Percentiles rank a stretch among this genome's conserved stretches.
Evolutionary conservation across 1,139 yeast species (phyloP).

Genomic region (Taphrina betulina): DNA sequence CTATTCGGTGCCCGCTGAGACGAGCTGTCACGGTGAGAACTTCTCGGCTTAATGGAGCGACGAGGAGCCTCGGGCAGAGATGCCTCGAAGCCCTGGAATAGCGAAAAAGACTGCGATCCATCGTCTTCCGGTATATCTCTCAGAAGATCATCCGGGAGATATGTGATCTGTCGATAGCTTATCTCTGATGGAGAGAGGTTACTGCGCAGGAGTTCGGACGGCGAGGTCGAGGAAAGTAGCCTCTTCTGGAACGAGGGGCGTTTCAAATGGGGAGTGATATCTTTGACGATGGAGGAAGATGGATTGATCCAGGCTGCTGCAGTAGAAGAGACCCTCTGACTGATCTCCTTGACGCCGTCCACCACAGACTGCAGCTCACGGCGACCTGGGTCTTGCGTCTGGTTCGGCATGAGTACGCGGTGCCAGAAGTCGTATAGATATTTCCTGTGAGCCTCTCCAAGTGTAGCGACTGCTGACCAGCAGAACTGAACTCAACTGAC

Average conservation of each 20-base stretch:
- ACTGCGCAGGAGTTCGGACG: conserved; percentile 47
- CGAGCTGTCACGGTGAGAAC: conserved; percentile 9
- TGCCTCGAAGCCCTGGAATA: conserved; percentile 69
- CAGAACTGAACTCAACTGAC: too few species aligned
- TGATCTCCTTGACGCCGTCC: conserved; percentile 23
- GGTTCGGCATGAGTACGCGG: background rate
- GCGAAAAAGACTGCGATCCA: conserved; percentile 47
- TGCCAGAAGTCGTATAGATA: too few species aligned
- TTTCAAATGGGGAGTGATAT: conserved; percentile 29
- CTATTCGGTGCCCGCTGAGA: conserved; percentile 1
- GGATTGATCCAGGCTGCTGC: conserved; percentile 33
- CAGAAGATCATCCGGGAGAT: conserved; percentile 59
- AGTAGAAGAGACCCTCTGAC: conserved; percentile 29
- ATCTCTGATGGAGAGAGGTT: conserved; percentile 42
- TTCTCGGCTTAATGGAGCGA: conserved; percentile 5
- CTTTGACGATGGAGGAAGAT: conserved; percentile 27
- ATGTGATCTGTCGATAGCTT: conserved; percentile 46
- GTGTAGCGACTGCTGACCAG: too few species aligned
- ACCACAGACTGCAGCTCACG: conserved; percentile 25
- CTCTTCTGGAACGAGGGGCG: conserved; percentile 30
- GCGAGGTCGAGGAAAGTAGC: conserved; percentile 44
- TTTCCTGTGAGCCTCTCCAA: too few species aligned
- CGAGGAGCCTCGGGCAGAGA: conserved; percentile 46
- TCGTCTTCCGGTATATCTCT: conserved; percentile 51
- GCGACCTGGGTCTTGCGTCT: background rate